Percentiles rank a stretch among this genome's conserved stretches.
Evolutionary conservation across 495 filamentous ascomycete genomes (phyloP).

Genomic region (Annulohypoxylon moriforme): DNA sequence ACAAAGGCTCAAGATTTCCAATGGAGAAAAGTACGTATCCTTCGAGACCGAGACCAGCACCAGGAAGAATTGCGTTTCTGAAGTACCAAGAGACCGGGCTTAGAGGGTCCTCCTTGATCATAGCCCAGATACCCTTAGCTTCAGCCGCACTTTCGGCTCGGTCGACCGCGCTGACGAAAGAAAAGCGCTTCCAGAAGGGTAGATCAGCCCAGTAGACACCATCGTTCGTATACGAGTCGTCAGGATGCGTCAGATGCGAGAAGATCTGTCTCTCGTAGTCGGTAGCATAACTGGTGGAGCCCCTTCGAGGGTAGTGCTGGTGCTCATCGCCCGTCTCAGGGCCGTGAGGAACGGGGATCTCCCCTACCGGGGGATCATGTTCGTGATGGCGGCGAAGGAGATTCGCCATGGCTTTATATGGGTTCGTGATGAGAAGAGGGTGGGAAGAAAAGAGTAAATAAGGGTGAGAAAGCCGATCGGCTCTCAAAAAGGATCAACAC

Average conservation of each 20-base stretch:
- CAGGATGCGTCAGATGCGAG: conserved; percentile 76
- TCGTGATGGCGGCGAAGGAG: conserved; percentile 53
- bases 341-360: conserved; percentile 62
- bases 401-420: conserved; percentile 44
- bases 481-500: conserved; percentile 8
- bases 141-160: conserved; percentile 72
- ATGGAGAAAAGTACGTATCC: conserved; percentile 96
- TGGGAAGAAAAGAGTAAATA: conserved; percentile 1
- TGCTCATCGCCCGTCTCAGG: conserved; percentile 58
- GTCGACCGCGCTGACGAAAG: conserved; percentile 78
- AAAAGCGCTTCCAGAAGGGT: conserved; percentile 68
- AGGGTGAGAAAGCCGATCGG: conserved; percentile 5
- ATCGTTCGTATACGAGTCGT: conserved; percentile 82
- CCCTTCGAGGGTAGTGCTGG: conserved; percentile 50
- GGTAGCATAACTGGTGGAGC: conserved; percentile 58
- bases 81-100: conserved; percentile 85
- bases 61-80: conserved; percentile 86
- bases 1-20: conserved; percentile 84
- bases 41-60: conserved; percentile 88
- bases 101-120: conserved; percentile 84
- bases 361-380: conserved; percentile 56
- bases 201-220: conserved; percentile 93
- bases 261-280: conserved; percentile 77
- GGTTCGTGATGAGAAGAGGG: conserved; percentile 6
- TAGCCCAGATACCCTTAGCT: conserved; percentile 71